Conservation (phyloP, 208 protist species). For the Leishmania tropica region DNA sequence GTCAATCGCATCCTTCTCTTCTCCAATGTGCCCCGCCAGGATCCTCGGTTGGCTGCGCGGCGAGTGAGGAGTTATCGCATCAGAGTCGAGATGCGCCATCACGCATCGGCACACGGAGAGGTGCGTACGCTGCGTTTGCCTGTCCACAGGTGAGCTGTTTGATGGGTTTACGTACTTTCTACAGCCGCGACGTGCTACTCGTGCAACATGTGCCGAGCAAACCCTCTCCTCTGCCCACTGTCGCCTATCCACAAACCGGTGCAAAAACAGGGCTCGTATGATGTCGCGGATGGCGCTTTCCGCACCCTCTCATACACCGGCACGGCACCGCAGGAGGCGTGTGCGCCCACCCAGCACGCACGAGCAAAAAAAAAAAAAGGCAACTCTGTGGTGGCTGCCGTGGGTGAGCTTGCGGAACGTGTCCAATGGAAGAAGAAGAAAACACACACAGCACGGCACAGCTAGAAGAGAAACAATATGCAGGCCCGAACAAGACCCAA, state of each 20-base stretch:
- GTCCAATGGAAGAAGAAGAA: background rate
- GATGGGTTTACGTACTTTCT: background rate
- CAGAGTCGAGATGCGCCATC: background rate
- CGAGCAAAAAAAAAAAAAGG: background rate
- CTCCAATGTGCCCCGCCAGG: background rate
- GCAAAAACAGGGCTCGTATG: background rate
- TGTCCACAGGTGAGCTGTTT: background rate
- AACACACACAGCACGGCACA: background rate
- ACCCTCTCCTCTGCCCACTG: background rate
- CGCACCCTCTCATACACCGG: background rate
- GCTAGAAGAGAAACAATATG: background rate
- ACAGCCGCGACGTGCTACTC: background rate
- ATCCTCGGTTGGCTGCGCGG: background rate
- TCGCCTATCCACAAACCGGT: background rate
- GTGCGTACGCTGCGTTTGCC: background rate
- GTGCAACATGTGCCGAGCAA: background rate
- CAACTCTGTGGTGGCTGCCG: background rate
- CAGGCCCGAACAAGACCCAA: background rate
- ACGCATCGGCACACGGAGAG: background rate
- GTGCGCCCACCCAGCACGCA: background rate
- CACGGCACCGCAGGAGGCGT: background rate
- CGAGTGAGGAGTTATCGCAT: background rate
- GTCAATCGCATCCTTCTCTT: background rate
- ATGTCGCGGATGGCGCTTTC: background rate
- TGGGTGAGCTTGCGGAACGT: background rate